These are phyloP conservation scores for Penicillium concentricum DNA, from an alignment of 2,329 filamentous ascomycete genomes.

Conservation along the genomic window DNA sequence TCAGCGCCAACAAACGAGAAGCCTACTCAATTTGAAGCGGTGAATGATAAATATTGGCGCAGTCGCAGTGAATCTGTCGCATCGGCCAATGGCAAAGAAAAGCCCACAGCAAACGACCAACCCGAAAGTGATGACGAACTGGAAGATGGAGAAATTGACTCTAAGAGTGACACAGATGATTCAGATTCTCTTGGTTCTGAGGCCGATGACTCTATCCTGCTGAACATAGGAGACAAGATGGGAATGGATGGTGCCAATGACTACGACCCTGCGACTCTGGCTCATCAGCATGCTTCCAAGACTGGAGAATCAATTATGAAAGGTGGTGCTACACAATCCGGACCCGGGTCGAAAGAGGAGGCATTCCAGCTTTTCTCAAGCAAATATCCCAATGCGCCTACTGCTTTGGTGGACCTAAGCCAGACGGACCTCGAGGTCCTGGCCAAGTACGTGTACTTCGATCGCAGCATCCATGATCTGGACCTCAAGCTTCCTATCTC, in stretches of 20 bases:
- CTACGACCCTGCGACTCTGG: conserved; percentile 24
- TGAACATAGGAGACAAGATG: conserved; percentile 39
- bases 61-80: conserved; percentile 37
- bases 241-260: conserved; percentile 15
- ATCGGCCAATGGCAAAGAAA: conserved; percentile 11
- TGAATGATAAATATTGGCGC: conserved; percentile 41
- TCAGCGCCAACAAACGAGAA: conserved; percentile 18
- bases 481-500: conserved; percentile 43
- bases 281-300: conserved; percentile 2
- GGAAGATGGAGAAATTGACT: conserved; percentile 34
- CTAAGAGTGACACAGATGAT: conserved; percentile 32
- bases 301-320: conserved; percentile 12
- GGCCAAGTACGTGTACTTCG: conserved; percentile 42
- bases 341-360: conserved; percentile 31
- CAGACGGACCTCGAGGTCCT: conserved; percentile 41
- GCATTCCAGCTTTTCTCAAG: conserved; percentile 34
- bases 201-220: conserved; percentile 43
- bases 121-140: conserved; percentile 8
- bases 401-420: conserved; percentile 39
- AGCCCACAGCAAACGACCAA: neutral
- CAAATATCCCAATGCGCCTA: conserved; percentile 37
- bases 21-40: conserved; percentile 29
- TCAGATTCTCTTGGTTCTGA: conserved; percentile 35
- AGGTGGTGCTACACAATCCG: conserved; percentile 1
- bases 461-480: conserved; percentile 37